Evolutionary conservation across 345 rosid genomes (phyloP).

Genomic region (Aquilaria sinensis): DNA sequence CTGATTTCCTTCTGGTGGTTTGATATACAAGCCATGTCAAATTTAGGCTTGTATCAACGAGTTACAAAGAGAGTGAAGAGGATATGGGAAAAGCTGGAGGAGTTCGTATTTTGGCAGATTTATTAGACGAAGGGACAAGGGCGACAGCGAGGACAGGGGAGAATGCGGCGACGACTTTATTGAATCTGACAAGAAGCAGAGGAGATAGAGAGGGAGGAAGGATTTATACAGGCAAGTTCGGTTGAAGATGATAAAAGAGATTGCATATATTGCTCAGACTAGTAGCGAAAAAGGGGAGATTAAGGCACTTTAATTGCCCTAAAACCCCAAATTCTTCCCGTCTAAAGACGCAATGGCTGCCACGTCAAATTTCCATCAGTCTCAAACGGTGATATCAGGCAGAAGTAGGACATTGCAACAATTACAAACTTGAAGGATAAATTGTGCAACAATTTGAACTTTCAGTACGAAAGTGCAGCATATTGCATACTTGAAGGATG

Average conservation of each 20-base stretch:
- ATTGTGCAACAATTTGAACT: no score
- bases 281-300: conserved; percentile 61
- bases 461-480: no score
- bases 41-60: conserved; percentile 76
- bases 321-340: no score
- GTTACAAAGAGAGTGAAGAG: conserved; percentile 77
- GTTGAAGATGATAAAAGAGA: conserved; percentile 43
- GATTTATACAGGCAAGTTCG: conserved; percentile 43
- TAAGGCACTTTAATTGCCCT: conserved; percentile 50
- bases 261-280: conserved; percentile 45
- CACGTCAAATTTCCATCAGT: no score
- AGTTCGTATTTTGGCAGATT: conserved; percentile 50
- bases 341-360: no score
- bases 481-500: no score
- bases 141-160: conserved; percentile 59
- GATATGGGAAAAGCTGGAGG: conserved; percentile 58
- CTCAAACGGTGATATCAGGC: no score
- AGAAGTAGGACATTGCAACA: no score
- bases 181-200: conserved; percentile 62
- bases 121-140: conserved; percentile 69
- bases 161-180: conserved; percentile 66
- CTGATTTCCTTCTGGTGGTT: no score
- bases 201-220: conserved; percentile 31
- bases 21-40: conserved; percentile 24
- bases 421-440: no score